Evolutionary conservation across 768 basidiomycete genomes (phyloP).

Genomic region (Mycena sanguinolenta): DNA sequence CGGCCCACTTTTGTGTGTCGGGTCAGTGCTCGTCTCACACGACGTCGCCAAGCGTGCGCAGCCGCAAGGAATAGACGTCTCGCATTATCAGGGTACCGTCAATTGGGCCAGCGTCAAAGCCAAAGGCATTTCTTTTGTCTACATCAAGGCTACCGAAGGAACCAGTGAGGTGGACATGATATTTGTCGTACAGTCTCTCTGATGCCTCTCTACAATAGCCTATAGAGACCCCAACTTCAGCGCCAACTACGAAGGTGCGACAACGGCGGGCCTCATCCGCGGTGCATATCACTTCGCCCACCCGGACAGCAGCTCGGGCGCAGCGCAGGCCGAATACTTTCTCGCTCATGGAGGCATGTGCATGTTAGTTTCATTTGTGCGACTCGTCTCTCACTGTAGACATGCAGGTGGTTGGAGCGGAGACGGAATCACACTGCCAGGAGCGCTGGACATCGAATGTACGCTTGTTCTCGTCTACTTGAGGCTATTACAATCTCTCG

Average conservation of each 20-base stretch:
- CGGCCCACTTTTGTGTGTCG: not conserved
- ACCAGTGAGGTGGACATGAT: constrained; percentile 52
- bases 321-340: constrained; percentile 71
- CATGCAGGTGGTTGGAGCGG: constrained; percentile 63
- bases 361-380: not conserved
- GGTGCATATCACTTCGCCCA: constrained; percentile 75
- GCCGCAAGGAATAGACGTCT: constrained; percentile 70
- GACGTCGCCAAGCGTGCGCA: constrained; percentile 48
- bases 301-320: constrained; percentile 66
- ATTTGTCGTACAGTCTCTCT: not conserved
- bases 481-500: not conserved
- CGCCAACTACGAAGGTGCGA: constrained; percentile 68
- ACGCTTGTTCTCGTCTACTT: constrained; percentile 29
- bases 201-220: constrained; percentile 36
- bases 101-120: constrained; percentile 66
- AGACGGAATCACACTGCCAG: constrained; percentile 73
- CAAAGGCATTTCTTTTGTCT: constrained; percentile 68
- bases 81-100: constrained; percentile 60
- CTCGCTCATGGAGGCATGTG: constrained; percentile 64
- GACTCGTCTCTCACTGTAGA: not conserved
- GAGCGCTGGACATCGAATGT: constrained; percentile 76
- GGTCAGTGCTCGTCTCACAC: constrained; percentile 3
- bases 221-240: constrained; percentile 62
- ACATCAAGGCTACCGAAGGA: constrained; percentile 79
- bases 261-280: constrained; percentile 67